Evolutionary conservation across 108 stramenopile species (phyloP).

Genomic region (Cyclotella distinguenda): DNA sequence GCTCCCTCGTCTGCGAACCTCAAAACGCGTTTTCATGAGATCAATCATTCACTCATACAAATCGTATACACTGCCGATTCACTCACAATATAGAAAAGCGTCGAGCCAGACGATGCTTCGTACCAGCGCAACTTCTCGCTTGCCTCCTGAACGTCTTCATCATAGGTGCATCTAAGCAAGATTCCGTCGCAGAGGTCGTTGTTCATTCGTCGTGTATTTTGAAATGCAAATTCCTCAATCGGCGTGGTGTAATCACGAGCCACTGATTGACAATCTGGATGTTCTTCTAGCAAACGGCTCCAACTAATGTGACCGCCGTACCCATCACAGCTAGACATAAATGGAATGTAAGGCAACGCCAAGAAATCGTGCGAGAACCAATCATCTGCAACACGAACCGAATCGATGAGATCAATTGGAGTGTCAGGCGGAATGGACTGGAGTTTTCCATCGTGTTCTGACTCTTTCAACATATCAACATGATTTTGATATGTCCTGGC

Average conservation of each 20-base stretch:
- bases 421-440: not conserved
- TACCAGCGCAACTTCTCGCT: constrained; percentile 67
- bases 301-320: constrained; percentile 75
- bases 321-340: constrained; percentile 79
- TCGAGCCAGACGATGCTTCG: constrained; percentile 56
- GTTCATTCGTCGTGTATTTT: constrained; percentile 10
- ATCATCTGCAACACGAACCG: not conserved
- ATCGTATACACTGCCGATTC: not conserved
- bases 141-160: constrained; percentile 61
- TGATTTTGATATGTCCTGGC: not conserved
- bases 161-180: constrained; percentile 64
- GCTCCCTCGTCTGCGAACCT: constrained; percentile 64
- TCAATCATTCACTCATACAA: not conserved
- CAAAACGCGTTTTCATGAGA: not conserved
- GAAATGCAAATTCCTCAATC: constrained; percentile 53
- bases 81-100: constrained; percentile 43
- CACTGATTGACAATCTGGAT: constrained; percentile 61
- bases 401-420: constrained; percentile 14
- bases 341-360: constrained; percentile 78
- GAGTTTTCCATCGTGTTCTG: not conserved
- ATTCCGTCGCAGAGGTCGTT: constrained; percentile 43
- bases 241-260: constrained; percentile 34
- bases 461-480: not conserved
- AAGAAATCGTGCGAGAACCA: constrained; percentile 43
- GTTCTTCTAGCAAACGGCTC: constrained; percentile 76